Evolutionary conservation across 768 basidiomycete genomes (phyloP).

Genomic region (Mycena latifolia): DNA sequence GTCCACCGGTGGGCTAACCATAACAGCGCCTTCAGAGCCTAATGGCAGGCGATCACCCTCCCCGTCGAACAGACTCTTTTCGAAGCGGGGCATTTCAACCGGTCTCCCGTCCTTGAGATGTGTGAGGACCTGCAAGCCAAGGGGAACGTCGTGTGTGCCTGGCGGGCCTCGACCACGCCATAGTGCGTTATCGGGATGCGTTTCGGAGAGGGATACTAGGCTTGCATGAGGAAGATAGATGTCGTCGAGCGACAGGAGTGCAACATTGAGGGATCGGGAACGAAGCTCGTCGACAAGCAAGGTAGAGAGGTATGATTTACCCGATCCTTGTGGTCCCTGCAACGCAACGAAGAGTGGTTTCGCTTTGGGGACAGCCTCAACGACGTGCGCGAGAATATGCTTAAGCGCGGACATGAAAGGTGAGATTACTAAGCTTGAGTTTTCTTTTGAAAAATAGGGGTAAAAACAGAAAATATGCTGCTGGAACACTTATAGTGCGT

Average conservation of each 20-base stretch:
- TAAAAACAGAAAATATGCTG: too few relatives aligned
- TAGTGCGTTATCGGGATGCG: conserved; percentile 71
- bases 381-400: conserved; percentile 38
- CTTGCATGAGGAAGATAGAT: conserved; percentile 83
- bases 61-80: conserved; percentile 86
- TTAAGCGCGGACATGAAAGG: conserved; percentile 52
- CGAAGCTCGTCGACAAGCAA: conserved; percentile 61
- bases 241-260: conserved; percentile 84
- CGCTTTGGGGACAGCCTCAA: conserved; percentile 44
- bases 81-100: conserved; percentile 82
- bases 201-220: conserved; percentile 66
- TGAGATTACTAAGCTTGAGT: too few relatives aligned
- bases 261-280: conserved; percentile 63
- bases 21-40: conserved; percentile 52
- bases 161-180: conserved; percentile 91
- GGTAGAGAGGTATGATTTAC: conserved; percentile 86
- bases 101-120: conserved; percentile 61
- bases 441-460: too few relatives aligned
- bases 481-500: too few relatives aligned
- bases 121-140: conserved; percentile 68
- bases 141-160: conserved; percentile 87
- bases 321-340: conserved; percentile 95
- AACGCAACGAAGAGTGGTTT: conserved; percentile 86
- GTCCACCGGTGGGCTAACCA: conserved; percentile 64
- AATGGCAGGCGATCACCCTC: conserved; percentile 83